Conservation (phyloP, 306 rosid species). For the Rubus idaeus region DNA sequence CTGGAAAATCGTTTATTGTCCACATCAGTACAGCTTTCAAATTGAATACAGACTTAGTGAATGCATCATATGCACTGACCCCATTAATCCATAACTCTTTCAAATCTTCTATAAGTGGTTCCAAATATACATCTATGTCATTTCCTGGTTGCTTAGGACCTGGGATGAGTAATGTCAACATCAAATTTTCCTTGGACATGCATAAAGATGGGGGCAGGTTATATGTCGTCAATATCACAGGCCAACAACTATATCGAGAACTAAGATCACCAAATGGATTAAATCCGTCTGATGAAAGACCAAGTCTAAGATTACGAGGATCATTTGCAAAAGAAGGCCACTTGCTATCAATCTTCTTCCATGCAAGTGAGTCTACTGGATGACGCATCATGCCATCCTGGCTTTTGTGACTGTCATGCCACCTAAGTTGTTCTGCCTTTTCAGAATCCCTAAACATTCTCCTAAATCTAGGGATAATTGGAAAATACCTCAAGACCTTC, state of each 20-base stretch:
- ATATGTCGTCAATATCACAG: too few species aligned
- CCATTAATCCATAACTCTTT: neutral
- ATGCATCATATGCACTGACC: neutral
- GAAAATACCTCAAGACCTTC: too few species aligned
- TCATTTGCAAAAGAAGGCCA: neutral
- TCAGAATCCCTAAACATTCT: too few species aligned
- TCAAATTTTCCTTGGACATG: neutral
- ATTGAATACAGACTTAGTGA: neutral
- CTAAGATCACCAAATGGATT: too few species aligned
- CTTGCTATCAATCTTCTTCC: neutral
- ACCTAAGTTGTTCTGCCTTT: too few species aligned
- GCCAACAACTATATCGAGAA: too few species aligned
- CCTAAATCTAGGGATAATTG: too few species aligned
- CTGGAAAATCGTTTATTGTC: neutral
- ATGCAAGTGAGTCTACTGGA: neutral
- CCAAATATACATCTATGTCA: neutral
- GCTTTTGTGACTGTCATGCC: too few species aligned
- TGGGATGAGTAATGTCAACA: neutral
- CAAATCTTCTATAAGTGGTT: neutral
- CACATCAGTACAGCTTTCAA: neutral
- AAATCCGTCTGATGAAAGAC: too few species aligned
- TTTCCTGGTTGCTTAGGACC: neutral
- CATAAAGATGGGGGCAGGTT: neutral
- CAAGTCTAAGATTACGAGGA: too few species aligned
- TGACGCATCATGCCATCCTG: too few species aligned